Evolutionary conservation across 805 yeast genomes (phyloP).

Genomic region (Starmerella gropengiesseri): DNA sequence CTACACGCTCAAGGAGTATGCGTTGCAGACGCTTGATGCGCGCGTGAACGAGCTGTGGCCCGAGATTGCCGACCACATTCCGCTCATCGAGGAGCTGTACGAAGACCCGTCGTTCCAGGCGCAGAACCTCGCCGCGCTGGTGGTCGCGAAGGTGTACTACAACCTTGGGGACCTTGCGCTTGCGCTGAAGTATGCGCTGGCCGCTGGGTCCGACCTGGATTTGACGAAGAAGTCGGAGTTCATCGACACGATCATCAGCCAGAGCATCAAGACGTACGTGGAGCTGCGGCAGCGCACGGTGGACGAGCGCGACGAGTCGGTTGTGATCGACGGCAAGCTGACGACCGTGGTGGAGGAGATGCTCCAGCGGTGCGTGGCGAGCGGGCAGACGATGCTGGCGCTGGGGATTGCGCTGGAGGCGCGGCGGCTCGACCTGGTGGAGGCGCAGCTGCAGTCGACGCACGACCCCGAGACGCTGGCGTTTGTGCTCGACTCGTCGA

Average conservation of each 20-base stretch:
- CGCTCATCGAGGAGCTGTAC: conserved; percentile 80
- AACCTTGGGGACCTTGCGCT: conserved; percentile 89
- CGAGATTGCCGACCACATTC: conserved; percentile 81
- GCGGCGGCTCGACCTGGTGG: conserved; percentile 71
- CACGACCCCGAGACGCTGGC: conserved; percentile 31
- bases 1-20: conserved; percentile 64
- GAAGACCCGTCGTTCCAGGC: conserved; percentile 73
- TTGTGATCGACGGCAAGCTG: conserved; percentile 46
- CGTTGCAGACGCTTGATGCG: conserved; percentile 66
- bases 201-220: conserved; percentile 72
- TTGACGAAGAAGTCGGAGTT: conserved; percentile 68
- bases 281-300: conserved; percentile 44
- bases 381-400: conserved; percentile 67
- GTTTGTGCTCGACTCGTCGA: conserved; percentile 60
- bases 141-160: conserved; percentile 82
- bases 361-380: conserved; percentile 65
- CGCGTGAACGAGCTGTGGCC: conserved; percentile 93
- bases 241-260: conserved; percentile 86
- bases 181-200: conserved; percentile 78
- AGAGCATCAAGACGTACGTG: conserved; percentile 79
- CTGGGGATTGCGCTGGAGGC: conserved; percentile 87
- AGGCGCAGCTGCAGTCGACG: conserved; percentile 37
- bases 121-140: conserved; percentile 75
- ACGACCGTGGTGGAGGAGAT: conserved; percentile 68
- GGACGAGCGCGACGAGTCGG: conserved; percentile 28